Conservation (phyloP, 169 alveolate species). For the Neospora caninum region DNA sequence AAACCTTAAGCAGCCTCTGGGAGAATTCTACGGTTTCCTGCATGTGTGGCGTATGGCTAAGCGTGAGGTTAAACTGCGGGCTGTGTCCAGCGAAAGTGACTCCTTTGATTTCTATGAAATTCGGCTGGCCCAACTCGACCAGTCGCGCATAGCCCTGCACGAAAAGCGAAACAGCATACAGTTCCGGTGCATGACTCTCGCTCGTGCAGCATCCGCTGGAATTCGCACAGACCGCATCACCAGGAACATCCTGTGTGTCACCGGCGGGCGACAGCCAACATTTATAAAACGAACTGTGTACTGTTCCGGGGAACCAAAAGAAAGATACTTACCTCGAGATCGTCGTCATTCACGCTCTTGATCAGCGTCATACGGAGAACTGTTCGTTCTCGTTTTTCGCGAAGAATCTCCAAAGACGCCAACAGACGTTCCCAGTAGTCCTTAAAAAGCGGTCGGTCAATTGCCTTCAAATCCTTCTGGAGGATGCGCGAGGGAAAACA, state of each 20-base stretch:
- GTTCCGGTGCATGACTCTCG: background rate
- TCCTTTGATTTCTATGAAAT: slow-evolving; percentile 88
- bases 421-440: slow-evolving; percentile 89
- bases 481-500: background rate
- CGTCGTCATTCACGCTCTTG: slow-evolving; percentile 23
- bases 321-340: background rate
- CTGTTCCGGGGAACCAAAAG: too few species aligned
- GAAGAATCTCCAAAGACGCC: slow-evolving; percentile 78
- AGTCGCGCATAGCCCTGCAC: slow-evolving; percentile 79
- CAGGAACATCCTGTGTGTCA: too few species aligned
- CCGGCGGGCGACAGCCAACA: too few species aligned
- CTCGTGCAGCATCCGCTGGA: background rate
- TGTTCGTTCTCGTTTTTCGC: slow-evolving; percentile 82
- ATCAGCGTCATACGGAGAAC: slow-evolving; percentile 84
- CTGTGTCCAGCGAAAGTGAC: slow-evolving; percentile 89
- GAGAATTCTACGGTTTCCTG: slow-evolving; percentile 23
- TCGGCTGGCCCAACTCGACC: slow-evolving; percentile 82
- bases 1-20: background rate
- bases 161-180: background rate
- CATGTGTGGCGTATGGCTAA: slow-evolving; percentile 17
- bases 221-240: background rate
- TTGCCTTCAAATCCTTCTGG: slow-evolving; percentile 5
- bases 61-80: slow-evolving; percentile 12
- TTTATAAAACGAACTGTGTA: too few species aligned
- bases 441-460: slow-evolving; percentile 85